Conservation (phyloP, 2,329 filamentous ascomycete species). For the Colletotrichum abscissum region DNA sequence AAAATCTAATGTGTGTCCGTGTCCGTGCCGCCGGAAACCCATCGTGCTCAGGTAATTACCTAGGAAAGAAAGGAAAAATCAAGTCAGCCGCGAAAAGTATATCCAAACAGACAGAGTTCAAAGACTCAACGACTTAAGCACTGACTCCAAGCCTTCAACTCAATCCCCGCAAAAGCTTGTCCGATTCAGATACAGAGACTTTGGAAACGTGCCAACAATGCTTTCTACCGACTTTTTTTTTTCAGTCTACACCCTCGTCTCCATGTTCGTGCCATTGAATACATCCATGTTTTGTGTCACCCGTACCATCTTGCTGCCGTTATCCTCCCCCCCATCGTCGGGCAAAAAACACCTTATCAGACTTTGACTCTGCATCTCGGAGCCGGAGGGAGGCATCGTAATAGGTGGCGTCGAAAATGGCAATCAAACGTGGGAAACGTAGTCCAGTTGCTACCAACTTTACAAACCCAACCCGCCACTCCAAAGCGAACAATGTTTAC, state of each 20-base stretch:
- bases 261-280: too few relatives aligned
- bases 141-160: not conserved
- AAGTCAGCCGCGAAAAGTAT: not conserved
- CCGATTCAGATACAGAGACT: not conserved
- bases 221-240: not conserved
- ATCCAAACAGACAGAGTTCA: not conserved
- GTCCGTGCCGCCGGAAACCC: not conserved
- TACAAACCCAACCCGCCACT: too few relatives aligned
- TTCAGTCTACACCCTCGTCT: not conserved
- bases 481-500: not conserved
- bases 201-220: not conserved
- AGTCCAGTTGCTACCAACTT: not conserved
- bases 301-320: not conserved
- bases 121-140: not conserved
- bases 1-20: not conserved
- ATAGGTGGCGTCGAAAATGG: not conserved
- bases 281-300: too few relatives aligned
- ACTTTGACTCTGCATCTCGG: constrained; percentile 7
- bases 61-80: not conserved
- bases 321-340: not conserved
- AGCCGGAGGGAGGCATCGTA: not conserved
- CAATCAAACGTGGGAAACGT: not conserved
- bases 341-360: not conserved
- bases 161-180: not conserved
- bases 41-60: too few relatives aligned